These are phyloP conservation scores for Dendrothele bispora DNA, from an alignment of 768 basidiomycete genomes.

Conservation along the genomic window DNA sequence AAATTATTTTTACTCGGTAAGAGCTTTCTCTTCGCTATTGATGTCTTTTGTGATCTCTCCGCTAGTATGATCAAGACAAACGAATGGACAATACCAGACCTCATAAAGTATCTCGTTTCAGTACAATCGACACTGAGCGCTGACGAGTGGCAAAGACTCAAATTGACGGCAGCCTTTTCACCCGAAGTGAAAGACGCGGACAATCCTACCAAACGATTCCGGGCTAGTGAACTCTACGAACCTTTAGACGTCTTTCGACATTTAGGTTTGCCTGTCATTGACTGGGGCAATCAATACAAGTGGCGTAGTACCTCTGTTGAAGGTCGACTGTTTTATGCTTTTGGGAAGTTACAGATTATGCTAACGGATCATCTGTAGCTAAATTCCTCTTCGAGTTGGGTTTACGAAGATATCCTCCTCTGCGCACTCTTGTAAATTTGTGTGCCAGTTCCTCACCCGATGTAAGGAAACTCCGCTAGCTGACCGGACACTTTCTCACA, in stretches of 20 bases:
- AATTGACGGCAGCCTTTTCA: constrained; percentile 78
- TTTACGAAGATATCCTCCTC: constrained; percentile 64
- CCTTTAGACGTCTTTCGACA: constrained; percentile 71
- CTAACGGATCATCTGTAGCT: constrained; percentile 42
- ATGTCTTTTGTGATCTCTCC: not conserved
- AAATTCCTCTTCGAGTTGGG: constrained; percentile 78
- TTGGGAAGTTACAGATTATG: not conserved
- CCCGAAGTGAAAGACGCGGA: constrained; percentile 39
- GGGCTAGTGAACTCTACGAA: constrained; percentile 81
- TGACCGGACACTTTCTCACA: not conserved
- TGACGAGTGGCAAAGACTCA: constrained; percentile 49
- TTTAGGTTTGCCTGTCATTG: constrained; percentile 78
- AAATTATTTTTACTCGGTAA: constrained; percentile 88
- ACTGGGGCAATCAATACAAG: constrained; percentile 78
- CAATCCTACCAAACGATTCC: constrained; percentile 51
- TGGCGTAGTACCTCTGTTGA: constrained; percentile 87
- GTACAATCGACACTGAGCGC: constrained; percentile 57
- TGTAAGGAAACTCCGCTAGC: constrained; percentile 19
- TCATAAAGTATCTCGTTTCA: constrained; percentile 85
- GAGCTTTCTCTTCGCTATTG: constrained; percentile 9
- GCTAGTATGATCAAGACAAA: constrained; percentile 85
- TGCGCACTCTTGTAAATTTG: constrained; percentile 64
- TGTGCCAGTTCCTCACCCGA: constrained; percentile 56
- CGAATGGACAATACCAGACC: constrained; percentile 83
- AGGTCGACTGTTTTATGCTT: constrained; percentile 47